A percentile compares a stretch with the other conserved stretches of the same genome.
Conservation (phyloP, 2,329 filamentous ascomycete species). For the Tolypocladium guangdongense region DNA sequence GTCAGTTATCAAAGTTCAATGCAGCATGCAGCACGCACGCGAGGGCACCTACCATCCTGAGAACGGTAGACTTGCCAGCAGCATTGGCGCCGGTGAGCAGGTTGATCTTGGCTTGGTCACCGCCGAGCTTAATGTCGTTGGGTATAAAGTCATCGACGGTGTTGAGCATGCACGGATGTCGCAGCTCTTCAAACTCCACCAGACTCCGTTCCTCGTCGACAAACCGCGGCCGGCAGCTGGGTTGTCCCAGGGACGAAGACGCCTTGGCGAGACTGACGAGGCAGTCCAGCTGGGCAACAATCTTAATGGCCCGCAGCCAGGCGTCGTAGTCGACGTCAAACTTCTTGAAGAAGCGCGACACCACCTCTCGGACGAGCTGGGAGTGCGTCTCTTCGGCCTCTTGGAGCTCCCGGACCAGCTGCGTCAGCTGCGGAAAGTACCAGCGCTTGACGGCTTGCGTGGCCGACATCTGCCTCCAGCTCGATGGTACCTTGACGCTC, state of each 20-base stretch:
- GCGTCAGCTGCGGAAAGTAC: conserved; percentile 77
- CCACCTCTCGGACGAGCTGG: conserved; percentile 81
- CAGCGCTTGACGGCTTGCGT: conserved; percentile 86
- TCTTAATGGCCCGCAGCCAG: conserved; percentile 84
- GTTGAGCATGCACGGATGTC: conserved; percentile 89
- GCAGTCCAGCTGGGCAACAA: conserved; percentile 88
- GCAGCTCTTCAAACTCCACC: conserved; percentile 83
- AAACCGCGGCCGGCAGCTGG: conserved; percentile 82
- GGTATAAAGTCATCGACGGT: conserved; percentile 92
- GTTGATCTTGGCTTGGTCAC: conserved; percentile 70
- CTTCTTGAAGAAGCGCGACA: conserved; percentile 69
- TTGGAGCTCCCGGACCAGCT: conserved; percentile 75
- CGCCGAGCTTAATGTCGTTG: conserved; percentile 83
- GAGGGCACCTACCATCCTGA: conserved; percentile 65
- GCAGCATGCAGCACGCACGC: background rate
- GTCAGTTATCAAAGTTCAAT: background rate
- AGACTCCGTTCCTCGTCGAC: conserved; percentile 75
- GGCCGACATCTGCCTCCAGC: conserved; percentile 94
- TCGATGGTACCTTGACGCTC: conserved; percentile 69
- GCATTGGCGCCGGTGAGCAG: conserved; percentile 93
- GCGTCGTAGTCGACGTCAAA: conserved; percentile 79
- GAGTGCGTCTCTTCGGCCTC: conserved; percentile 90
- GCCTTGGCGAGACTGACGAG: conserved; percentile 87
- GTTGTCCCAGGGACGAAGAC: conserved; percentile 71
- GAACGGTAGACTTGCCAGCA: conserved; percentile 90